Evolutionary conservation across 73 alveolate species (phyloP).

Genomic region (Tetrahymena malaccensis): DNA sequence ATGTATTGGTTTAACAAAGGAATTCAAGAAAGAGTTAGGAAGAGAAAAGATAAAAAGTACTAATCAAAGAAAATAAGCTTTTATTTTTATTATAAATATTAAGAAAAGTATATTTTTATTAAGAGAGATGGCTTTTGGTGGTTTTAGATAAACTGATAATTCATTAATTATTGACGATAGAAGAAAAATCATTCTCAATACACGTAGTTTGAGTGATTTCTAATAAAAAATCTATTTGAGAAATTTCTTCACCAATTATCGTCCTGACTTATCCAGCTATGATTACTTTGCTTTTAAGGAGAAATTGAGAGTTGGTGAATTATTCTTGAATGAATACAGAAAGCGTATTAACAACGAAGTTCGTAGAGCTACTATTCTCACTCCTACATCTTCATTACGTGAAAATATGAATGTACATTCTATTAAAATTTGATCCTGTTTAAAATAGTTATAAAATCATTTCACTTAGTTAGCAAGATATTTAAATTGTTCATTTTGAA

Average conservation of each 20-base stretch:
- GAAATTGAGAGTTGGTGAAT: not conserved
- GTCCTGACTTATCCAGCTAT: not conserved
- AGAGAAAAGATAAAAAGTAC: not conserved
- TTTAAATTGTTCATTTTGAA: not conserved
- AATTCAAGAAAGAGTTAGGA: not conserved
- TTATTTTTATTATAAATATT: not conserved
- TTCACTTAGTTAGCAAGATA: not conserved
- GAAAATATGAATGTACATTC: not conserved
- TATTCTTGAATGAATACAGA: not conserved
- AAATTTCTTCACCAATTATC: not conserved
- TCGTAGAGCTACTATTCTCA: not conserved
- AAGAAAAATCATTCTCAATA: not conserved
- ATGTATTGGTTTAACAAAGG: not conserved
- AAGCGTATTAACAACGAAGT: not conserved
- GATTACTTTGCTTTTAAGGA: not conserved
- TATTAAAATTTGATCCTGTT: not conserved
- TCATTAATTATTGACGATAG: not conserved
- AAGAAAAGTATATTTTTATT: not conserved
- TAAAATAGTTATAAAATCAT: not conserved
- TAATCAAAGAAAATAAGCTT: not conserved
- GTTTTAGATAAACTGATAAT: not conserved
- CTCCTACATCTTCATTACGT: not conserved
- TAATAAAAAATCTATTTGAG: not conserved
- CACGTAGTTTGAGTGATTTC: not conserved
- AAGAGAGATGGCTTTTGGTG: not conserved